Conservation (phyloP, 2,329 filamentous ascomycete genomes). For the Diaporthe vexans region DNA sequence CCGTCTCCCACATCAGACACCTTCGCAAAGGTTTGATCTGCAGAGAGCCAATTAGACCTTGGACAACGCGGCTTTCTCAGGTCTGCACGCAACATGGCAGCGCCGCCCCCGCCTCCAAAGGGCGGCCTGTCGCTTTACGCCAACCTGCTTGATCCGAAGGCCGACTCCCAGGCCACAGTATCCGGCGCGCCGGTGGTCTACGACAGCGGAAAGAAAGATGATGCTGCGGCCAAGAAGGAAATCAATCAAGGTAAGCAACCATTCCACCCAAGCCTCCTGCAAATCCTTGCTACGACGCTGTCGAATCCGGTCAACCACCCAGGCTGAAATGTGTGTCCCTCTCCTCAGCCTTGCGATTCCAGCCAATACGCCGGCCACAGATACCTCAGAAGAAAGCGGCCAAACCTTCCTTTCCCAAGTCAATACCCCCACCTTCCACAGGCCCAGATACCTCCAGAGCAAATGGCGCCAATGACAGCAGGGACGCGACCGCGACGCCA, state of each 20-base stretch:
- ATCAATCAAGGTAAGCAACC: conserved; percentile 55
- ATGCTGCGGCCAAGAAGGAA: conserved; percentile 70
- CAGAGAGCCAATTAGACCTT: neutral
- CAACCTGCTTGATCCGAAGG: conserved; percentile 78
- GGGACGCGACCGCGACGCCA: conserved; percentile 54
- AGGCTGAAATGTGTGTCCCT: neutral
- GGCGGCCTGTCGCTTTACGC: conserved; percentile 83
- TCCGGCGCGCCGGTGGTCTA: conserved; percentile 83
- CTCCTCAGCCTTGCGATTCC: conserved; percentile 82
- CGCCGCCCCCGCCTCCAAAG: conserved; percentile 56
- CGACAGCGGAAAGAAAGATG: conserved; percentile 66
- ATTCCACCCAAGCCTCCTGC: neutral
- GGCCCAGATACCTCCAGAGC: conserved; percentile 45
- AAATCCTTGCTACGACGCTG: neutral
- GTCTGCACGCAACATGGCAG: conserved; percentile 38
- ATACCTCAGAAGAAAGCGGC: conserved; percentile 71
- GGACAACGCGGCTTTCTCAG: neutral
- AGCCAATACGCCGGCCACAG: conserved; percentile 86
- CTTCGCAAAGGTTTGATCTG: neutral
- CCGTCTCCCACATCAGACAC: neutral
- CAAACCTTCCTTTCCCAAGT: conserved; percentile 72
- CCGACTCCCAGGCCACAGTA: conserved; percentile 72
- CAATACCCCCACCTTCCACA: conserved; percentile 49
- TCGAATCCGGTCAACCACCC: neutral
- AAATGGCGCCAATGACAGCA: conserved; percentile 49